Evolutionary conservation across 139 green algal species (phyloP), one percentile per base, ranked within the genome.

Genomic region (Coccomyxa sp.): DNA sequence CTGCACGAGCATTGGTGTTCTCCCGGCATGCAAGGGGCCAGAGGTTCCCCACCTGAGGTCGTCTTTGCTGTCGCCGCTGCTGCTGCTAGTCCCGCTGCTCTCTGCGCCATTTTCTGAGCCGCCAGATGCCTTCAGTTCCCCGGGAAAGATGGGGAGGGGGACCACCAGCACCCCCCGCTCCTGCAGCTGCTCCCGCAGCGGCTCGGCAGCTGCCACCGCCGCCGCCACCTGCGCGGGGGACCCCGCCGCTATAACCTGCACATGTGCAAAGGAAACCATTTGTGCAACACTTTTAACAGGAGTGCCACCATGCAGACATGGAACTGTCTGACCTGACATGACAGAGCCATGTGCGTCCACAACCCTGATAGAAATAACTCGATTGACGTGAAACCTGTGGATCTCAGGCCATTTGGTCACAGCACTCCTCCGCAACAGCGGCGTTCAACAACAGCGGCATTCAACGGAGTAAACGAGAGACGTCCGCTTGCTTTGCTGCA

Each of bases 111-210:
- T 18, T 16, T 60, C 76, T 58, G 76, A 63, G 15, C 16, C 25
- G 13, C 31, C 13, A 63, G 32, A 51, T 7, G 7, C 38, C 7
- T 3, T 51, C 7, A 11, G 13, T 28, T 58, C 83, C n/a, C 58
- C 81, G 0, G 75, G 88, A 78, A 89, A 93, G 28, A 96, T 90
- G 16, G 92, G 88, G 75, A 95, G 67, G 17, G 90, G 85, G 38
- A 97, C 88, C 7, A 98, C 77, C 15, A 97, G 79, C 66, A 98
- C 92, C 0, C 94, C 94, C 0, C 92, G 86, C 80, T 88, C 84
- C 67, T 82, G 16, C 30, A 98, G 89, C 77, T 91, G 84, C 58
- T 91, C 89, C 59, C 87, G 89, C 80, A 89, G 91, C 0, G 89
- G 90, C 82, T 94, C 92, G 21, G 94, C 94, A 28, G 80, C 84